Percentiles rank a stretch among this genome's conserved stretches.
Evolutionary conservation across 495 filamentous ascomycete genomes (phyloP).

Genomic region (Hypoxylon trugodes): DNA sequence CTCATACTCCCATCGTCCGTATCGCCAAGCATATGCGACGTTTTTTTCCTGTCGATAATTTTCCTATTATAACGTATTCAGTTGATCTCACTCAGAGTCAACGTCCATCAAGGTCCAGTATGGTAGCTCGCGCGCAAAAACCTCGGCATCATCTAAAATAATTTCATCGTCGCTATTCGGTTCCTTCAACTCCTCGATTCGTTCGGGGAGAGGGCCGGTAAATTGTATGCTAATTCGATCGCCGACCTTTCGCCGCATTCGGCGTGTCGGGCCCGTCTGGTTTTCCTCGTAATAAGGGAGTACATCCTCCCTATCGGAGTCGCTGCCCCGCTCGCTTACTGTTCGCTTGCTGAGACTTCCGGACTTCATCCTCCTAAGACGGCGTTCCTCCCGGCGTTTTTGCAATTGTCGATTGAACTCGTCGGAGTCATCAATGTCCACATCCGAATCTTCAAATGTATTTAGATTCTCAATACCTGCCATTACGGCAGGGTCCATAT

Average conservation of each 20-base stretch:
- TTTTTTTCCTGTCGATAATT: background rate
- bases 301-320: slow-evolving; percentile 62
- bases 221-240: slow-evolving; percentile 60
- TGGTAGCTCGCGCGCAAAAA: slow-evolving; percentile 55
- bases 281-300: slow-evolving; percentile 50
- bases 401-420: slow-evolving; percentile 44
- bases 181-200: slow-evolving; percentile 63
- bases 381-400: slow-evolving; percentile 49
- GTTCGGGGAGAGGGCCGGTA: slow-evolving; percentile 55
- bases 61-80: slow-evolving; percentile 34
- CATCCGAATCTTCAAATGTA: slow-evolving; percentile 54
- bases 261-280: slow-evolving; percentile 56
- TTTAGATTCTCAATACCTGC: slow-evolving; percentile 52
- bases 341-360: slow-evolving; percentile 64
- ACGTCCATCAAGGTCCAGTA: slow-evolving; percentile 60
- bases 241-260: slow-evolving; percentile 57
- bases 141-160: slow-evolving; percentile 52
- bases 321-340: slow-evolving; percentile 61
- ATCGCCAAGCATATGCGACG: slow-evolving; percentile 5
- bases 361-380: slow-evolving; percentile 57
- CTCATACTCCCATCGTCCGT: slow-evolving; percentile 10
- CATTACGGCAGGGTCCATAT: slow-evolving; percentile 51
- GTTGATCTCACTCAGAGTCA: slow-evolving; percentile 50
- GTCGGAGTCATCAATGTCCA: slow-evolving; percentile 49
- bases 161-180: slow-evolving; percentile 59